These are phyloP conservation scores for Lasiosphaeria hispida DNA, from an alignment of 495 filamentous ascomycete species.

Conservation along the genomic window DNA sequence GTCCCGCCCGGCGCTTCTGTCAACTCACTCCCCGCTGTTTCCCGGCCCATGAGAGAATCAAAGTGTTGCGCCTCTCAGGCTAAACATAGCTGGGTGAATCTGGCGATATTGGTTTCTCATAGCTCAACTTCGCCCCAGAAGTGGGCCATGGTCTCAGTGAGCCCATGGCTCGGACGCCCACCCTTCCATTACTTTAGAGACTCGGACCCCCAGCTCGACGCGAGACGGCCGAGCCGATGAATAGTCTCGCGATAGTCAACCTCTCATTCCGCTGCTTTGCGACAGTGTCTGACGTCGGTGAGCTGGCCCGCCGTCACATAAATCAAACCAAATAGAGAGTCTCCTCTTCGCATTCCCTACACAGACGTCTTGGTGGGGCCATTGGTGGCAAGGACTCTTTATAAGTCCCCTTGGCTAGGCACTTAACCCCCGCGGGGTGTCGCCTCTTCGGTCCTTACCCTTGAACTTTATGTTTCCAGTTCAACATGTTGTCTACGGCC, in stretches of 20 bases:
- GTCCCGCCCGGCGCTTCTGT: too few species aligned
- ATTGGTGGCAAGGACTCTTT: constrained; percentile 5
- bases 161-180: constrained; percentile 6
- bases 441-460: constrained; percentile 17
- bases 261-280: constrained; percentile 24
- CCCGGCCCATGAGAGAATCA: too few species aligned
- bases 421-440: neutral
- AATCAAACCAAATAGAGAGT: constrained; percentile 7
- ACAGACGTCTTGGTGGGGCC: neutral
- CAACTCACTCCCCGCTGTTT: too few species aligned
- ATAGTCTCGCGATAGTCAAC: constrained; percentile 1
- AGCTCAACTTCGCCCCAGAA: constrained; percentile 3
- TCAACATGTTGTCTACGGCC: constrained; percentile 15
- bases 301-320: constrained; percentile 23
- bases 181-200: constrained; percentile 14
- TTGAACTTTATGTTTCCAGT: constrained; percentile 1
- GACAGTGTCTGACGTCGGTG: constrained; percentile 26
- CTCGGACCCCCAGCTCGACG: neutral
- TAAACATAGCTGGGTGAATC: constrained; percentile 15
- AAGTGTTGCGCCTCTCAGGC: constrained; percentile 12
- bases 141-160: neutral
- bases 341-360: constrained; percentile 16
- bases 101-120: constrained; percentile 6
- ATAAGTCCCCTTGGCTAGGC: neutral
- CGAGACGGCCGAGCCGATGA: neutral